phyloP scores from a whole-genome alignment of 176 grass and related monocot species.

The Triticum monococcum region DNA sequence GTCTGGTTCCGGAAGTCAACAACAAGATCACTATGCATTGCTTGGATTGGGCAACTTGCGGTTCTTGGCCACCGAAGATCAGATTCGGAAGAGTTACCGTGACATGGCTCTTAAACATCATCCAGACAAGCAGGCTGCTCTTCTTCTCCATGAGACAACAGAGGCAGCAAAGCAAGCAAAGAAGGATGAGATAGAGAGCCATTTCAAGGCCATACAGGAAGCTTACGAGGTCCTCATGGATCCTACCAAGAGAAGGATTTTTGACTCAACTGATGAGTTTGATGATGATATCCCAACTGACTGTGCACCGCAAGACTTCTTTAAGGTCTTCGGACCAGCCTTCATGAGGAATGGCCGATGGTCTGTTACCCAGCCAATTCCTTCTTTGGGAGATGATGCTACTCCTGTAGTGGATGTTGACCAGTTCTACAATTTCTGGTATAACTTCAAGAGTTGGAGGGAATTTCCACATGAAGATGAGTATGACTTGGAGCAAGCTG shows the following conservation, averaged over 20 bases:
- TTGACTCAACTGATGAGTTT: conserved; percentile 96
- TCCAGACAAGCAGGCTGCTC: conserved; percentile 88
- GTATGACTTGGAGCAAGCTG: conserved; percentile 96
- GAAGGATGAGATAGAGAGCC: conserved; percentile 95
- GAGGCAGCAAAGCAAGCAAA: conserved; percentile 83
- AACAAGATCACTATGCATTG: conserved; percentile 95
- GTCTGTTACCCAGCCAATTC: conserved; percentile 81
- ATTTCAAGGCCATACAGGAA: conserved; percentile 92
- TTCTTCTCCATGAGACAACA: conserved; percentile 71
- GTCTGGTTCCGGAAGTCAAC: conserved; percentile 64
- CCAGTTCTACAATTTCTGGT: conserved; percentile 97
- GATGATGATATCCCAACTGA: conserved; percentile 98
- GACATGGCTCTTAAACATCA: conserved; percentile 95
- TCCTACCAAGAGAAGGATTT: conserved; percentile 90
- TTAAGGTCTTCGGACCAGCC: conserved; percentile 91
- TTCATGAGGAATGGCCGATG: conserved; percentile 96
- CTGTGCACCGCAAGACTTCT: conserved; percentile 93
- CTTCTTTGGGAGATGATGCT: conserved; percentile 74
- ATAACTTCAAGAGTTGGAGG: conserved; percentile 93
- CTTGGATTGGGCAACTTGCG: conserved; percentile 79
- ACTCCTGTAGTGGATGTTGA: conserved; percentile 70
- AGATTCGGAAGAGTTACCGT: conserved; percentile 91
- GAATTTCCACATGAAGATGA: conserved; percentile 91
- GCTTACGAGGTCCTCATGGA: conserved; percentile 96
- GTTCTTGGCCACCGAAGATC: conserved; percentile 96